Base-by-base conservation (phyloP, 768 basidiomycete genomes). In the Tylopilus subfusipes region DNA sequence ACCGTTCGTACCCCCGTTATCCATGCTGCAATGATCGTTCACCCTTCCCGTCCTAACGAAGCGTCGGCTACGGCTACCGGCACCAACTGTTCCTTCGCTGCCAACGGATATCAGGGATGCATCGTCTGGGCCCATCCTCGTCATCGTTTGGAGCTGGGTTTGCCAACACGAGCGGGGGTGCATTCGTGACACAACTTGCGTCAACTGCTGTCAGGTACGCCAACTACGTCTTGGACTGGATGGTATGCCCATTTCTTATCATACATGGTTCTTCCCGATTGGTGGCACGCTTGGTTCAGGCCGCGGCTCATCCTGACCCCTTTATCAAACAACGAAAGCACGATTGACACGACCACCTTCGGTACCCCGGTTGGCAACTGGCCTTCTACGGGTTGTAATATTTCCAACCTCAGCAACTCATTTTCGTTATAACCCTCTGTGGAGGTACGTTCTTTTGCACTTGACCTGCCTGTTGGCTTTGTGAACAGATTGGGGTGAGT, bases 131-230 rank as follows among this genome's bases (percentile, higher is more conserved):
- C 58, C 77, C 82, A 0, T 77, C 74, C 27, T 63, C 78, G 1
- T 69, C 71, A 3, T 84, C 82, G 16, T 91, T 85, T 56, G 89
- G 89, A 18, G 74, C 77, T 13, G 82, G 73, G 3, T 92, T 93
- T 63, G 84, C 85, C 1, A 68, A 72, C 4, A 78, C 76, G 2
- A 81, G 82, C 10, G 90, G 91, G 27, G 91, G 91, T 14, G 78
- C 88, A 12, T 92, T 80, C 57, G 83, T 88, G 19, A 87, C 88
- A 1, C 87, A 90, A 66, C 83, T 84, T 54, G 85, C 87, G 1
- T 68, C 75, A 22, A 75, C 70, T 38, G 87, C 85, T 11, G 82
- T 90, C 30, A 84, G 81, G 84, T 86, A 63, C 59, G 82, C 73
- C 10, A 14, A 21, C 31, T 18, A 40, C 19, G 5, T 25, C 33